These are phyloP conservation scores for Persicaria maculosa DNA, from an alignment of 148 eudicot genomes.

Conservation along the genomic window DNA sequence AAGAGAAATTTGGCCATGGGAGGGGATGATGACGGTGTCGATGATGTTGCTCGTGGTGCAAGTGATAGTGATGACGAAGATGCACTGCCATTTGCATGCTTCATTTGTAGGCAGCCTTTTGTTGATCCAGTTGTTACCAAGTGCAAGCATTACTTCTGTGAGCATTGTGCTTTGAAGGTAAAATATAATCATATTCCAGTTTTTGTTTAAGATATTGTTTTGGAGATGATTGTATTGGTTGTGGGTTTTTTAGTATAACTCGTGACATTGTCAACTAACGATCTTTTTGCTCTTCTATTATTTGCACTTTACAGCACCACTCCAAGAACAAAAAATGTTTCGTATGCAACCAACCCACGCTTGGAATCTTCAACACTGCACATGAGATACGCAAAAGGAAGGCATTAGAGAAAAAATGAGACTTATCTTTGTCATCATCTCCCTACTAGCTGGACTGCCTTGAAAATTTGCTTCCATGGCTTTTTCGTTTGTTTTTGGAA, in stretches of 20 bases:
- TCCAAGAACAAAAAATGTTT: slow-evolving; percentile 75
- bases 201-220: background rate
- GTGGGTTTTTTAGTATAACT: background rate
- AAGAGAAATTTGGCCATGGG: slow-evolving; percentile 76
- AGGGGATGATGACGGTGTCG: slow-evolving; percentile 40
- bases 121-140: slow-evolving; percentile 84
- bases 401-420: slow-evolving; percentile 46
- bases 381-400: slow-evolving; percentile 65
- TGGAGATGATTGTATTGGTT: background rate
- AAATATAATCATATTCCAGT: background rate
- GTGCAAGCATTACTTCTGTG: slow-evolving; percentile 92
- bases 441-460: too few species aligned
- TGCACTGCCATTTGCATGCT: slow-evolving; percentile 76
- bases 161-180: slow-evolving; percentile 87
- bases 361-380: slow-evolving; percentile 78
- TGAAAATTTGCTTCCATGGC: too few species aligned
- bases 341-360: slow-evolving; percentile 71
- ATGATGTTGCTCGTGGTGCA: slow-evolving; percentile 17
- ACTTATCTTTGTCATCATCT: too few species aligned
- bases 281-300: slow-evolving; percentile 13
- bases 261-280: background rate
- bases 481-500: too few species aligned
- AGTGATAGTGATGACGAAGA: slow-evolving; percentile 60
- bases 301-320: slow-evolving; percentile 71
- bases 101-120: slow-evolving; percentile 75